Evolutionary conservation across 352 stramenopile genomes (phyloP).

Genomic region (Globisporangium irregulare): DNA sequence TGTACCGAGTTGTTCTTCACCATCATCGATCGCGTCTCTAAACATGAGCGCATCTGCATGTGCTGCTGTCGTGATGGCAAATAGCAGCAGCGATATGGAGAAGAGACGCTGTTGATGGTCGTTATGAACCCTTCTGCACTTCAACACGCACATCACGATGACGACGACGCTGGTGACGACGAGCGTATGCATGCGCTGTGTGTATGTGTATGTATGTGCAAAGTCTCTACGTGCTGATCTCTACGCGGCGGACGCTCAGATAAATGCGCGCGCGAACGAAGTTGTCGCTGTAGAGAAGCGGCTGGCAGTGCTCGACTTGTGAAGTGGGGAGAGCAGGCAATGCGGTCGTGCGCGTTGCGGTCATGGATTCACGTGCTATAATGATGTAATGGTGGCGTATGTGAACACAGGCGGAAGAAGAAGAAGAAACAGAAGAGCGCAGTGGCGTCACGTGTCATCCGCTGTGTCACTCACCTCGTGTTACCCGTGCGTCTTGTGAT

Average conservation of each 20-base stretch:
- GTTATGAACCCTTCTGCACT: not conserved
- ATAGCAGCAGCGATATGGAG: not conserved
- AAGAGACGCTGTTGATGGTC: not conserved
- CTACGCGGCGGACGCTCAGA: not conserved
- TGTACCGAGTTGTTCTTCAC: not conserved
- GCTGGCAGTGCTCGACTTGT: not conserved
- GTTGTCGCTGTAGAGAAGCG: constrained; percentile 2
- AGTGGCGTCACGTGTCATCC: not conserved
- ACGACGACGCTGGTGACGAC: not conserved
- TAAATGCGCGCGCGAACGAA: not conserved
- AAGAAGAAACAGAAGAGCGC: not conserved
- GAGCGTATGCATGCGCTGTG: not conserved
- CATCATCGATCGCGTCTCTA: not conserved
- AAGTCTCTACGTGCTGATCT: not conserved
- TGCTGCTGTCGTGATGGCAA: not conserved
- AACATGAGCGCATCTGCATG: not conserved
- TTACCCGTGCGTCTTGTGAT: not conserved
- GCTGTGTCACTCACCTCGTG: not conserved
- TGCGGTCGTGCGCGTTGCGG: not conserved
- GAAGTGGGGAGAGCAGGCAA: not conserved
- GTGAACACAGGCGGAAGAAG: not conserved
- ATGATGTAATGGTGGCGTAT: not conserved
- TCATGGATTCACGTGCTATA: not conserved
- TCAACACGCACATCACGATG: not conserved
- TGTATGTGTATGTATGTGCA: not conserved